Base-by-base conservation (phyloP, 1,139 yeast genomes). In the Geotrichum citri-aurantii region DNA sequence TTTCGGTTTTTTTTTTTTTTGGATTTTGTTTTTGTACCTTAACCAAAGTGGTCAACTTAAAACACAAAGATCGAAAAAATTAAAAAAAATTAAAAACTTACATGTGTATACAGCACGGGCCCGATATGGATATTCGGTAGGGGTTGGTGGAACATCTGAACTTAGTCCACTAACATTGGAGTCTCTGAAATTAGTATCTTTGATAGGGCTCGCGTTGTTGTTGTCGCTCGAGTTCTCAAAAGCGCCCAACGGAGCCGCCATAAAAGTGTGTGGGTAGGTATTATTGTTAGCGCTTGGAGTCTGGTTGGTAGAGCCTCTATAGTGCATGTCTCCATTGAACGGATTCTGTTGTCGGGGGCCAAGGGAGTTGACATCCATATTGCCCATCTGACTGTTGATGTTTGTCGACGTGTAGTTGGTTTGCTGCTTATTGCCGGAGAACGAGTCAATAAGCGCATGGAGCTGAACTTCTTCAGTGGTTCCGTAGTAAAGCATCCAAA, bases 41-140 rank as follows among this genome's bases (percentile, higher is more conserved):
- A 46, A n/a, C 27, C 23, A 31, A 49, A n/a, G 21, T 14, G 23
- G 17, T 49, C 24, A 49, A 49, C 24, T 31, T 19, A 49, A 46
- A 46, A 46, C 48, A 46, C 27, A 23, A 46, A 46, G 14, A 23
- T 46, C 48, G 29, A 46, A 17, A 14, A 23, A 44, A n/a, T 12
- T 19, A 33, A 33, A 19, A 52, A 52, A 44, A 14, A 44, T 27
- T 47, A 53, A 31, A 44, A 19, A 46, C 60, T 84, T 85, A 71
- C 93, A 93, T 58, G 87, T 80, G 71, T 90, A 93, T 56, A 92
- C 78, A 0, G 97, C 98, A 65, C 82, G 82, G 2, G 97, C 99
- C 62, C 85, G 82, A 71, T 88, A 88, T 54, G 95, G 89, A 75
- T 89, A 92, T 59, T 83, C 85, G 1, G 70, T 68, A 14, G 76